Percentiles rank a stretch among this genome's conserved stretches.
Evolutionary conservation across 2,329 filamentous ascomycete genomes (phyloP).

Genomic region (Neocucurbitaria cava): DNA sequence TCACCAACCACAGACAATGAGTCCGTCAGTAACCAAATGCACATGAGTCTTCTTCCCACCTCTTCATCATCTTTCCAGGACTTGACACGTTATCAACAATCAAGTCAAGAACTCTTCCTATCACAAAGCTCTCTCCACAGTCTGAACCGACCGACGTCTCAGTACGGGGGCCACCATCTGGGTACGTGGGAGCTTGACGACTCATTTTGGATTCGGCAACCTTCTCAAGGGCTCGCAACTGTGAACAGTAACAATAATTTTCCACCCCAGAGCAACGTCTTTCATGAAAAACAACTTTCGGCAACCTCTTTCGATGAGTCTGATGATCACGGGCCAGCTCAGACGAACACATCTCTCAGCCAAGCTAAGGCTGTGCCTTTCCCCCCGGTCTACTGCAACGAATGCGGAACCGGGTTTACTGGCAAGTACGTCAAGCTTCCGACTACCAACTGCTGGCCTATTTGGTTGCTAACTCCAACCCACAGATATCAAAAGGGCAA

Average conservation of each 20-base stretch:
- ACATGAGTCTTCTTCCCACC: neutral
- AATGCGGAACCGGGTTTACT: constrained; percentile 5
- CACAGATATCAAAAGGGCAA: constrained; percentile 19
- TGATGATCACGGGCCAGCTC: neutral
- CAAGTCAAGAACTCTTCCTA: neutral
- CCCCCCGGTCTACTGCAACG: neutral
- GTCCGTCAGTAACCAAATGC: neutral
- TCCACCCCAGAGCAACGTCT: neutral
- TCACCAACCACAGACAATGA: neutral
- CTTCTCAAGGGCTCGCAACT: neutral
- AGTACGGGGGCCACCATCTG: neutral
- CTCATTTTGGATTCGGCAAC: neutral
- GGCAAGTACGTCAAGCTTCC: constrained; percentile 10
- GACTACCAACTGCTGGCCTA: neutral
- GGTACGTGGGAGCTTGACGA: neutral
- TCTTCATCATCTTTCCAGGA: neutral
- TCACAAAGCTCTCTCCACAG: neutral
- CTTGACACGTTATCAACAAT: neutral
- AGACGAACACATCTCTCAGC: neutral
- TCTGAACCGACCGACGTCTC: neutral
- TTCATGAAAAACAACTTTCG: neutral
- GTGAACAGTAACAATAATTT: neutral
- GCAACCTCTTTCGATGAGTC: neutral
- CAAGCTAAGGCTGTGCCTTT: neutral
- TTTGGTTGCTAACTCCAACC: neutral